These are phyloP conservation scores for Sextonia rubra DNA, from an alignment of 164 flowering plant genomes.

Conservation along the genomic window DNA sequence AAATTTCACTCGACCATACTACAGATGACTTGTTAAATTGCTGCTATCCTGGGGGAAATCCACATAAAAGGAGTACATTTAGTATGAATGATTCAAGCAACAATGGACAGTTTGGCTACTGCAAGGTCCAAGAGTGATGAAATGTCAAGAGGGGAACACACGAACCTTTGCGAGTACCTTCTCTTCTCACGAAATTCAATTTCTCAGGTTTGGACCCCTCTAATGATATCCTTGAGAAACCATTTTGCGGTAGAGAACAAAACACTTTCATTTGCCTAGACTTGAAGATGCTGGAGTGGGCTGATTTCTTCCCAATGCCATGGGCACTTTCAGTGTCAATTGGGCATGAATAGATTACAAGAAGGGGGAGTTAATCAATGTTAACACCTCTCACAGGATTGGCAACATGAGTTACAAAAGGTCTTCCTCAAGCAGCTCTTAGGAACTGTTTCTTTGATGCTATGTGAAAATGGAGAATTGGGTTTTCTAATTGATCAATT, in stretches of 20 bases:
- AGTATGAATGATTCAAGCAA: not conserved
- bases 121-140: constrained; percentile 30
- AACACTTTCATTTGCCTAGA: constrained; percentile 20
- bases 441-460: constrained; percentile 15
- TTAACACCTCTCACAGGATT: constrained; percentile 34
- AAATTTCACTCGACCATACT: not conserved
- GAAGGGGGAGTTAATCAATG: constrained; percentile 46
- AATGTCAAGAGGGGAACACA: constrained; percentile 21
- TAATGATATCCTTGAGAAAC: constrained; percentile 17
- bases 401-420: constrained; percentile 11
- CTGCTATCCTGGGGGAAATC: not conserved
- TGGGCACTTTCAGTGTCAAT: constrained; percentile 6
- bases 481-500: constrained; percentile 12
- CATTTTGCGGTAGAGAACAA: constrained; percentile 18
- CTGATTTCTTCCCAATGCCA: constrained; percentile 18
- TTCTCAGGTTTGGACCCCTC: constrained; percentile 16
- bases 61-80: not conserved
- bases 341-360: constrained; percentile 19
- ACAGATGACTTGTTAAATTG: not conserved
- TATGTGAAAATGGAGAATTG: constrained; percentile 12
- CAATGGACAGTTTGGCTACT: constrained; percentile 12
- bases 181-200: constrained; percentile 32
- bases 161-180: constrained; percentile 30
- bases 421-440: constrained; percentile 9
- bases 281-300: constrained; percentile 9